These are phyloP conservation scores for Rosa lucieae DNA, from an alignment of 306 rosid genomes.

Conservation along the genomic window DNA sequence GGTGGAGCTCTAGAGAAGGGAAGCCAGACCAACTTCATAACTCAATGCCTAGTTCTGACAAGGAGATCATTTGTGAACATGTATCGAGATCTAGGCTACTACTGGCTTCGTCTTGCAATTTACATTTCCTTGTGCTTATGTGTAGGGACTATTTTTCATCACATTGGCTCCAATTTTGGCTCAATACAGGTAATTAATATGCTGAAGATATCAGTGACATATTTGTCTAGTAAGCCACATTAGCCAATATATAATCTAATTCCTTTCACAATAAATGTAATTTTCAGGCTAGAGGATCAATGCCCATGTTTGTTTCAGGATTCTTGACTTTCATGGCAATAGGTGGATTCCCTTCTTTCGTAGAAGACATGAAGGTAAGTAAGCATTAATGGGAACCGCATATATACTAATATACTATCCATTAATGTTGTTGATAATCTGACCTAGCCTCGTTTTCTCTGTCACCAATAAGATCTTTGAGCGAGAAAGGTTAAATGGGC, in stretches of 20 bases:
- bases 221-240: neutral
- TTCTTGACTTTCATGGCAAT: slow-evolving; percentile 69
- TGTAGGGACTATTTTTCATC: slow-evolving; percentile 35
- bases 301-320: slow-evolving; percentile 53
- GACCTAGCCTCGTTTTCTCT: neutral
- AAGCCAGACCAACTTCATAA: slow-evolving; percentile 37
- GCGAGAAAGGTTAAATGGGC: slow-evolving; percentile 60
- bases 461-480: slow-evolving; percentile 36
- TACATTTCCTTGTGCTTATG: slow-evolving; percentile 41
- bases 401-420: too few relatives aligned
- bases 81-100: slow-evolving; percentile 49
- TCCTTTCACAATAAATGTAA: neutral
- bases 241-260: neutral
- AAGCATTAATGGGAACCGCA: neutral
- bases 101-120: slow-evolving; percentile 47
- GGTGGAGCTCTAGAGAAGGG: slow-evolving; percentile 23
- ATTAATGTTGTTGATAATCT: neutral
- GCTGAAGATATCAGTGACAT: too few relatives aligned
- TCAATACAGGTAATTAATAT: slow-evolving; percentile 37
- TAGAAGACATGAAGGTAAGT: slow-evolving; percentile 70
- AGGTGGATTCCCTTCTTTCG: slow-evolving; percentile 73
- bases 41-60: slow-evolving; percentile 37
- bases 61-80: slow-evolving; percentile 46
- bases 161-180: slow-evolving; percentile 30
- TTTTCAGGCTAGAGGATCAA: slow-evolving; percentile 60